Evolutionary conservation across 2,329 filamentous ascomycete species (phyloP).

Genomic region (Hypoxylon sp.): DNA sequence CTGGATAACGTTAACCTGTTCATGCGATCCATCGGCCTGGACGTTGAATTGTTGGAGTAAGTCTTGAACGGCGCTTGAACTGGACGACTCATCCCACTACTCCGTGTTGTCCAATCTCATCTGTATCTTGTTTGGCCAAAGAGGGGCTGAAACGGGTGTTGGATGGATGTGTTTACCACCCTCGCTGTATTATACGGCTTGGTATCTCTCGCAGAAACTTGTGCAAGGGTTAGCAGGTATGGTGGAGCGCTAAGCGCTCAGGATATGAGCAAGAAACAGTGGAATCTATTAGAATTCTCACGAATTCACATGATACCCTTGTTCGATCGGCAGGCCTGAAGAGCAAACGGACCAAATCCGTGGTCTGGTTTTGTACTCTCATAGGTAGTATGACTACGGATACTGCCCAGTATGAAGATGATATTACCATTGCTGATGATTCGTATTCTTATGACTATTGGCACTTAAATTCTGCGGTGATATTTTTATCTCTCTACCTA

Average conservation of each 20-base stretch:
- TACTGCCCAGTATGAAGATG: constrained; percentile 15
- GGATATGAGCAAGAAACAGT: constrained; percentile 28
- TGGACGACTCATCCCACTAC: constrained; percentile 30
- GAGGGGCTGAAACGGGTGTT: constrained; percentile 9
- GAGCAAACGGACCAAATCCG: constrained; percentile 39
- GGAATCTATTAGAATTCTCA: constrained; percentile 40
- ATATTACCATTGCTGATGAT: constrained; percentile 9
- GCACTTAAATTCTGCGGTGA: not conserved
- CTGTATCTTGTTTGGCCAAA: constrained; percentile 8
- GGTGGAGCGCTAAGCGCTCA: not conserved
- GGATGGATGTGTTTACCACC: constrained; percentile 13
- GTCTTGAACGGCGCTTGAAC: constrained; percentile 9
- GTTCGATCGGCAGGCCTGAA: constrained; percentile 39
- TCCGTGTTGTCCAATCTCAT: constrained; percentile 12
- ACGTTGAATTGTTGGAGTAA: constrained; percentile 80
- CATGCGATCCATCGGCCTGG: constrained; percentile 98
- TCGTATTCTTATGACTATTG: not conserved
- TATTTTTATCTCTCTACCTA: not conserved
- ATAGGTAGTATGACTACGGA: constrained; percentile 30
- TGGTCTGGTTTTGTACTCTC: constrained; percentile 31
- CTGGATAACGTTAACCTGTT: constrained; percentile 96
- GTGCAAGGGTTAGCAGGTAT: not conserved
- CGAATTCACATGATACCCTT: constrained; percentile 45
- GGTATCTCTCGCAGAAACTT: not conserved
- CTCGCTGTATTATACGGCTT: constrained; percentile 1